Conservation (phyloP, 2,329 filamentous ascomycete genomes). For the Fusarium robinianum region DNA sequence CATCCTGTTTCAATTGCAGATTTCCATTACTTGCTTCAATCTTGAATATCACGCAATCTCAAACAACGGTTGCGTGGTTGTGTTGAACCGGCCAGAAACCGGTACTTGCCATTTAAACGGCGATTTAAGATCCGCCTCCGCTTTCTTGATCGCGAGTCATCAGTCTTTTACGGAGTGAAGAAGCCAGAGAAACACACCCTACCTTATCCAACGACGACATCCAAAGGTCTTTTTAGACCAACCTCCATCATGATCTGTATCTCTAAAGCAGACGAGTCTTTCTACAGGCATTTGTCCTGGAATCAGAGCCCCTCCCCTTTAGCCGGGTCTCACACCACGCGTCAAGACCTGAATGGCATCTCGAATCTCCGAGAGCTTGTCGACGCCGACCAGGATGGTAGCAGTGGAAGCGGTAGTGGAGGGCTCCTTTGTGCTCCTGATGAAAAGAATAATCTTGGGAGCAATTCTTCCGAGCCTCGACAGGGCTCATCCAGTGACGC, state of each 20-base stretch:
- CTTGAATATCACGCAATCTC: too few relatives aligned
- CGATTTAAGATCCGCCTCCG: too few relatives aligned
- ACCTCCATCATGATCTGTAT: conserved; percentile 53
- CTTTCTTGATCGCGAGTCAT: too few relatives aligned
- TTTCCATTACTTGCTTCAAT: too few relatives aligned
- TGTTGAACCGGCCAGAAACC: too few relatives aligned
- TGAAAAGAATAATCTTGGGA: conserved; percentile 33
- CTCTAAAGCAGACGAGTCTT: conserved; percentile 57
- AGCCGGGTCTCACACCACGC: conserved; percentile 54
- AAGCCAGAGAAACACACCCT: too few relatives aligned
- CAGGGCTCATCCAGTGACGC: conserved; percentile 28
- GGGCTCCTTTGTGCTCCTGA: conserved; percentile 28
- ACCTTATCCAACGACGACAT: conserved; percentile 8
- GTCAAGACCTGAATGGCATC: conserved; percentile 60
- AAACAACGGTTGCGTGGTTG: too few relatives aligned
- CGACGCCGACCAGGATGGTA: conserved; percentile 42
- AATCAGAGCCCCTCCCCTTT: conserved; percentile 59
- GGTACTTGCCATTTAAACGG: too few relatives aligned
- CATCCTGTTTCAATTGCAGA: too few relatives aligned
- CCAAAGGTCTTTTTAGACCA: background rate
- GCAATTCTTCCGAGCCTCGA: conserved; percentile 24
- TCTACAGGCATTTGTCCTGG: conserved; percentile 53
- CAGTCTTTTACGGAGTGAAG: too few relatives aligned
- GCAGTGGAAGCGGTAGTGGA: conserved; percentile 34
- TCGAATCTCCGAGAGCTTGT: conserved; percentile 54